Conservation (phyloP, 1,284 basidiomycete genomes). For the Pterulicium gracile region DNA sequence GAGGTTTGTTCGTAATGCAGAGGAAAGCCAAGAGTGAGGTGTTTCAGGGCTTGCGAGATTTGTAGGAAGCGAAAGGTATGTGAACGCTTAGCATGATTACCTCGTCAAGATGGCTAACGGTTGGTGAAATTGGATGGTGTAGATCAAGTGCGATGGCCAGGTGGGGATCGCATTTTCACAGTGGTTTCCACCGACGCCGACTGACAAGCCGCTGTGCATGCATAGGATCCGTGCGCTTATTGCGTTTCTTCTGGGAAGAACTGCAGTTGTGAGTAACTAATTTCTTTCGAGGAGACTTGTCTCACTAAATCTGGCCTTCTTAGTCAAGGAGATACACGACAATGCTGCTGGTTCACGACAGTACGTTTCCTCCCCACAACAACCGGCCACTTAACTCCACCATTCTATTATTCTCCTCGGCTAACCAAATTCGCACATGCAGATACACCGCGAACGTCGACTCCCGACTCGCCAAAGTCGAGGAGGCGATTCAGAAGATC, state of each 20-base stretch:
- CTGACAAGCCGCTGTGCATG: neutral
- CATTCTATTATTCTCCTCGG: neutral
- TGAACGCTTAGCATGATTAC: neutral
- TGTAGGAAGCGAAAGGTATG: slow-evolving; percentile 10
- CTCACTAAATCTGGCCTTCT: neutral
- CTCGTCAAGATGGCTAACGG: neutral
- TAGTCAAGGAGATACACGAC: slow-evolving; percentile 14
- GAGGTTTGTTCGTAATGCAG: neutral
- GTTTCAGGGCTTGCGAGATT: slow-evolving; percentile 12
- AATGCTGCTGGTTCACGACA: slow-evolving; percentile 14
- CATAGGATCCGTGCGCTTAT: slow-evolving; percentile 14
- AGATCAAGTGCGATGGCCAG: slow-evolving; percentile 15
- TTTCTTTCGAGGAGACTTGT: neutral
- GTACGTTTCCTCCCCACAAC: slow-evolving; percentile 5
- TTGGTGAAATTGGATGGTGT: too few species aligned
- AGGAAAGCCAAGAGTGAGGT: slow-evolving; percentile 6
- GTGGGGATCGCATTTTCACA: slow-evolving; percentile 4
- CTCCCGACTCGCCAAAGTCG: slow-evolving; percentile 11
- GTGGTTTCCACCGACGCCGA: neutral
- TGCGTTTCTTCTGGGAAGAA: slow-evolving; percentile 13
- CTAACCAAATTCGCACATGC: neutral
- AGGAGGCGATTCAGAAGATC: slow-evolving; percentile 11
- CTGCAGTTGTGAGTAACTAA: slow-evolving; percentile 12
- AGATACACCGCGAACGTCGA: slow-evolving; percentile 11
- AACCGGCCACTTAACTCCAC: neutral